Evolutionary conservation across 1,284 basidiomycete species (phyloP).

Genomic region (Takashimella koratensis): DNA sequence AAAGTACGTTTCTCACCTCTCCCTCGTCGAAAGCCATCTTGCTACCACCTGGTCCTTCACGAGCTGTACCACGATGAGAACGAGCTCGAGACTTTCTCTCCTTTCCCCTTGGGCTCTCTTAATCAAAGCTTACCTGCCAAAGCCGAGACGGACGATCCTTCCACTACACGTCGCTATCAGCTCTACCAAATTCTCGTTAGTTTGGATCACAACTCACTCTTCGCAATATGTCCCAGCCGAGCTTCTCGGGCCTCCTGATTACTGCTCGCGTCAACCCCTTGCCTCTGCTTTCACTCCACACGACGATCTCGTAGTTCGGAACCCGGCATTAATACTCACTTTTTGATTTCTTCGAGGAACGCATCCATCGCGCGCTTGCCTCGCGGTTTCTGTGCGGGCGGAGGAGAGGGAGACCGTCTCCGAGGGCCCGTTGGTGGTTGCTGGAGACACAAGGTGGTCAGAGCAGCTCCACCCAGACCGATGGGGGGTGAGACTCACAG

Average conservation of each 20-base stretch:
- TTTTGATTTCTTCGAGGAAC: conserved; percentile 89
- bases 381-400: conserved; percentile 66
- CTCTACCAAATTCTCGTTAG: neutral
- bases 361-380: conserved; percentile 90
- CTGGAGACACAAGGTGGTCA: too few species aligned
- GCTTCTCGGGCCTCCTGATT: conserved; percentile 88
- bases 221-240: conserved; percentile 63
- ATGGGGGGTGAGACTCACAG: conserved; percentile 17
- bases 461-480: too few species aligned
- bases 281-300: too few species aligned
- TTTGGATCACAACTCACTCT: conserved; percentile 56
- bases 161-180: conserved; percentile 34
- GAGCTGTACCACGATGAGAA: neutral
- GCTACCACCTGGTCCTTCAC: neutral
- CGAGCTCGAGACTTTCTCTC: neutral
- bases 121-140: conserved; percentile 61
- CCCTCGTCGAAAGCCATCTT: conserved; percentile 11
- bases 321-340: conserved; percentile 51
- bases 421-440: too few species aligned
- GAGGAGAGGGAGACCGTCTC: conserved; percentile 46
- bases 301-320: too few species aligned
- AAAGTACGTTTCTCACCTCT: too few species aligned
- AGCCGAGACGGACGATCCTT: conserved; percentile 70
- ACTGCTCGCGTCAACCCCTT: conserved; percentile 53
- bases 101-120: conserved; percentile 8